A percentile compares a stretch with the other conserved stretches of the same genome.
These are phyloP conservation scores for Lactarius sp. DNA, from an alignment of 768 basidiomycete genomes.

Conservation along the genomic window DNA sequence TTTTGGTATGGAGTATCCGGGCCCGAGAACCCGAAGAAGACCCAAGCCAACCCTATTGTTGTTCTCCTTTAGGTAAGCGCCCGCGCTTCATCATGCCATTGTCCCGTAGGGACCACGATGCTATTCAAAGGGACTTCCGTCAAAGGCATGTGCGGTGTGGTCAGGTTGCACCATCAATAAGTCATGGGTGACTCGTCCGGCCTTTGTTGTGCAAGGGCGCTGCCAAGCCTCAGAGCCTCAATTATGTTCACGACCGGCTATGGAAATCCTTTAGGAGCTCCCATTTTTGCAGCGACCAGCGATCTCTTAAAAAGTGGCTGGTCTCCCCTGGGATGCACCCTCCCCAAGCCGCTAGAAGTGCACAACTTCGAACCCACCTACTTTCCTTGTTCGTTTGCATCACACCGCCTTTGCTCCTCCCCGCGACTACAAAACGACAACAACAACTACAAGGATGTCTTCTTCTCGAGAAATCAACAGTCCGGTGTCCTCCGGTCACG, in stretches of 20 bases:
- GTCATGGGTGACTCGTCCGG: slow-evolving; percentile 3
- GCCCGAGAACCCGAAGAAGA: neutral
- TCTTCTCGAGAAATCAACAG: neutral
- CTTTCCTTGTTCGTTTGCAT: neutral
- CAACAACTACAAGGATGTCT: neutral
- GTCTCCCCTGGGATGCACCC: neutral
- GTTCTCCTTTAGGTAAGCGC: slow-evolving; percentile 7
- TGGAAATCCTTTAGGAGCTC: neutral
- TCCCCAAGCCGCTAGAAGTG: neutral
- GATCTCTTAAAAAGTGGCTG: neutral
- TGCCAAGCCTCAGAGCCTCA: neutral
- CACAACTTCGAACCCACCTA: neutral
- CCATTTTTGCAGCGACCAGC: neutral
- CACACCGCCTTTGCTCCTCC: neutral
- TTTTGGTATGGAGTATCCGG: neutral
- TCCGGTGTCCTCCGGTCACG: neutral
- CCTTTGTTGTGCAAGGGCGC: slow-evolving; percentile 14
- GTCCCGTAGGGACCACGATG: neutral
- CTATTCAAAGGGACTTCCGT: slow-evolving; percentile 19
- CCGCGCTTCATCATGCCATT: neutral
- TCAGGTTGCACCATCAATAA: neutral
- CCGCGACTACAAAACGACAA: neutral
- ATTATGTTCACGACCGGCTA: slow-evolving; percentile 10
- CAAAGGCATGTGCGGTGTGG: slow-evolving; percentile 11
- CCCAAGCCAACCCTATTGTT: slow-evolving; percentile 9